Conservation (phyloP, 2,329 filamentous ascomycete genomes). For the Pseudocercospora fuligena region DNA sequence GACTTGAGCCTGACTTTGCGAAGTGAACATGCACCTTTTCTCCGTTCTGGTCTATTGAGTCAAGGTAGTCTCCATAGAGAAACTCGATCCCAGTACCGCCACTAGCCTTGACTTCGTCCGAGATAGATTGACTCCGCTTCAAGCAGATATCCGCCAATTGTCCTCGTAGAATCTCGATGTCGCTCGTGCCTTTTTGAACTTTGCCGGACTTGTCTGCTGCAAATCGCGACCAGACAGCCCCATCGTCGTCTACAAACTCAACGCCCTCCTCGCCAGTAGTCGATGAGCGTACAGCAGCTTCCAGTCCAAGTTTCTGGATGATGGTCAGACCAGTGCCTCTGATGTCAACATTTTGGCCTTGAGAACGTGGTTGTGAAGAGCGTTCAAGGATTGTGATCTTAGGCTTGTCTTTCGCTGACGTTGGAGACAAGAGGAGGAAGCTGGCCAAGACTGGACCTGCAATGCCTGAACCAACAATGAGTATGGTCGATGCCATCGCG, state of each 20-base stretch:
- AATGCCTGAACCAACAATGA: slow-evolving; percentile 38
- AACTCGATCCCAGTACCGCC: slow-evolving; percentile 38
- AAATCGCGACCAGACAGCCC: slow-evolving; percentile 28
- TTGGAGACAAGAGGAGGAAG: slow-evolving; percentile 34
- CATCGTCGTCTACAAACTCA: slow-evolving; percentile 36
- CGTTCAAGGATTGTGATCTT: slow-evolving; percentile 41
- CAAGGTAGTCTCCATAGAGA: slow-evolving; percentile 37
- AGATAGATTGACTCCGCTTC: slow-evolving; percentile 28
- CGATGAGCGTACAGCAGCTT: slow-evolving; percentile 31
- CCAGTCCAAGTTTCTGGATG: slow-evolving; percentile 39
- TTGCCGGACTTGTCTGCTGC: slow-evolving; percentile 36
- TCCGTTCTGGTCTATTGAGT: slow-evolving; percentile 32
- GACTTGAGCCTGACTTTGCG: slow-evolving; percentile 30
- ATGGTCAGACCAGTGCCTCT: slow-evolving; percentile 37
- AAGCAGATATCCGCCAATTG: slow-evolving; percentile 34
- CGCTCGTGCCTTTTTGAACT: slow-evolving; percentile 36
- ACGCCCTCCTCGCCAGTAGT: slow-evolving; percentile 38
- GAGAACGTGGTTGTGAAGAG: slow-evolving; percentile 14
- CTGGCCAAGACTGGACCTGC: slow-evolving; percentile 37
- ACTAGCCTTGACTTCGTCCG: slow-evolving; percentile 27
- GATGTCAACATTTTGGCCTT: slow-evolving; percentile 43
- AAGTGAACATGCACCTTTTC: slow-evolving; percentile 34
- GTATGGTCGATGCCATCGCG: slow-evolving; percentile 29
- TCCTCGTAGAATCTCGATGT: slow-evolving; percentile 41
- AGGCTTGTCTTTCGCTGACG: slow-evolving; percentile 20